Conservation (phyloP, 2,329 filamentous ascomycete species). For the Pyricularia grisea region DNA sequence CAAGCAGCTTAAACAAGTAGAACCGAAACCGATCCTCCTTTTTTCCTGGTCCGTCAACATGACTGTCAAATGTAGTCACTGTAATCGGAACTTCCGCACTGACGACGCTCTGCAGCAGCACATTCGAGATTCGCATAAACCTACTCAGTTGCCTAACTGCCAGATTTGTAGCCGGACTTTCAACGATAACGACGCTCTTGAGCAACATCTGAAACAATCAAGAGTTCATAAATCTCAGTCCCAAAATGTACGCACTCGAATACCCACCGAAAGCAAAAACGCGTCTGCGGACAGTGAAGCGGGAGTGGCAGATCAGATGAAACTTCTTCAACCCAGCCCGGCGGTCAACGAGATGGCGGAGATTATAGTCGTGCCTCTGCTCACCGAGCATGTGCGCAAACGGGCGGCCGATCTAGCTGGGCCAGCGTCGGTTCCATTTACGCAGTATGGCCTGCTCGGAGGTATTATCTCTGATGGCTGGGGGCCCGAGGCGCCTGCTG, state of each 20-base stretch:
- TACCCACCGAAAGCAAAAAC: not conserved
- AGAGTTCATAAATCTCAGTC: not conserved
- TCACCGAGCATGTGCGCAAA: not conserved
- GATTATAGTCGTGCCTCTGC: not conserved
- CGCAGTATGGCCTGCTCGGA: constrained; percentile 1
- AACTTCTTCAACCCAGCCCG: not conserved
- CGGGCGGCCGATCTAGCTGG: not conserved
- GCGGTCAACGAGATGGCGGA: not conserved
- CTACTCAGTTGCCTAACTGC: not conserved
- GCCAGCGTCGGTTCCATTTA: not conserved
- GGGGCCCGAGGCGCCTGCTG: constrained; percentile 4
- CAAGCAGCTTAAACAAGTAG: not conserved
- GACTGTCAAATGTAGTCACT: not conserved
- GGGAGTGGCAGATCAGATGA: not conserved
- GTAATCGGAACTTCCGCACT: not conserved
- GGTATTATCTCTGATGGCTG: not conserved
- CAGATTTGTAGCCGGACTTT: not conserved
- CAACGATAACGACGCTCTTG: not conserved
- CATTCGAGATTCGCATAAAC: not conserved
- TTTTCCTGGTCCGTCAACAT: not conserved
- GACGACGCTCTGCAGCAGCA: not conserved
- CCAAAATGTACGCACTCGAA: not conserved
- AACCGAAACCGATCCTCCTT: not conserved
- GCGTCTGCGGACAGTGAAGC: not conserved
- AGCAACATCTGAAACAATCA: not conserved